Conservation (phyloP, 768 basidiomycete genomes). For the Mycena crocata region DNA sequence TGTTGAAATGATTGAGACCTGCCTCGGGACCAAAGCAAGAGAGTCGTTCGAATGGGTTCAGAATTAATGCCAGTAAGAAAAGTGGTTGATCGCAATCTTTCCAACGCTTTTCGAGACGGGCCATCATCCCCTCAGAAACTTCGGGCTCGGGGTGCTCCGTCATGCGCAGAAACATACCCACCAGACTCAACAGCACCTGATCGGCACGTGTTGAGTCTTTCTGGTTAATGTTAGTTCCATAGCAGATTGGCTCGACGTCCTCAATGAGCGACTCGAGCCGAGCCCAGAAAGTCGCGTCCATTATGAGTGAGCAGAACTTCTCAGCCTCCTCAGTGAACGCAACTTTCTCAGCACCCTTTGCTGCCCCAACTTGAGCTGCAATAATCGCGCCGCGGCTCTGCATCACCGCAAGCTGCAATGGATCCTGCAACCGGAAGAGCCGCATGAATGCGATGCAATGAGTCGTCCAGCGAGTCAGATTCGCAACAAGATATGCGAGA, state of each 20-base stretch:
- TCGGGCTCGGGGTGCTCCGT: background rate
- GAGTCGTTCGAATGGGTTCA: background rate
- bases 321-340: background rate
- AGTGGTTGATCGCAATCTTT: background rate
- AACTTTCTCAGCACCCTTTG: background rate
- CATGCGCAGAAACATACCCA: background rate
- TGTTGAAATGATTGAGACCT: background rate
- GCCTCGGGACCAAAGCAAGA: background rate
- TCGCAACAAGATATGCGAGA: constrained; percentile 27
- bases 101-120: background rate
- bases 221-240: constrained; percentile 8
- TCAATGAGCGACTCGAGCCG: constrained; percentile 4
- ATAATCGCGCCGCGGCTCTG: background rate
- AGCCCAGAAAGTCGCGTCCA: constrained; percentile 4
- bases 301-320: background rate
- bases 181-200: background rate
- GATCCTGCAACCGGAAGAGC: background rate
- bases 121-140: background rate
- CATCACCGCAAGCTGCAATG: background rate
- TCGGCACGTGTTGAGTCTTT: background rate
- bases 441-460: constrained; percentile 27
- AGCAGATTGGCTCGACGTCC: constrained; percentile 29
- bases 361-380: background rate
- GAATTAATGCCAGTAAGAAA: background rate
- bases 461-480: constrained; percentile 34